These are phyloP conservation scores for Lumnitzera racemosa DNA, from an alignment of 345 rosid genomes.

Conservation along the genomic window DNA sequence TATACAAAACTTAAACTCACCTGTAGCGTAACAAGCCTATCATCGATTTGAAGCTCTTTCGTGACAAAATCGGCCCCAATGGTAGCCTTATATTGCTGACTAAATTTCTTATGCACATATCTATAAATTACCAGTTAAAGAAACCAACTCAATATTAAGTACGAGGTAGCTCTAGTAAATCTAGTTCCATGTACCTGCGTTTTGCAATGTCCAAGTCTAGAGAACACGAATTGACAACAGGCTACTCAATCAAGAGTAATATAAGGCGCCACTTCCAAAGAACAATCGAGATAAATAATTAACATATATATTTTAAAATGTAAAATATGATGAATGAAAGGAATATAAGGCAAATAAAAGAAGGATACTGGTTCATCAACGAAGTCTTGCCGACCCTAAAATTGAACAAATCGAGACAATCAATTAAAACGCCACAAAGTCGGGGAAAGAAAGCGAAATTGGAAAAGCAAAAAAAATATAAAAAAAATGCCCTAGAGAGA, in stretches of 20 bases:
- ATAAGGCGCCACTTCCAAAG: neutral
- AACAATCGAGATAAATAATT: neutral
- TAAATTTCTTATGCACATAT: slow-evolving; percentile 81
- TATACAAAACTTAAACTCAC: slow-evolving; percentile 24
- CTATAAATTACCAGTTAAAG: slow-evolving; percentile 12
- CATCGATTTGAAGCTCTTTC: slow-evolving; percentile 90
- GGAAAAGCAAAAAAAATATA: neutral
- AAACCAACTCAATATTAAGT: neutral
- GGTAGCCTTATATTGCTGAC: slow-evolving; percentile 95
- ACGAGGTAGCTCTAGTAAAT: neutral
- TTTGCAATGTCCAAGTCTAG: neutral
- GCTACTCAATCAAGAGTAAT: too few species aligned
- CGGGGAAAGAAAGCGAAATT: neutral
- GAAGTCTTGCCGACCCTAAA: slow-evolving; percentile 98
- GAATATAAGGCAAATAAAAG: neutral
- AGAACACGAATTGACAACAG: too few species aligned
- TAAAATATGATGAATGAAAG: neutral
- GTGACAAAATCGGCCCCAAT: slow-evolving; percentile 99
- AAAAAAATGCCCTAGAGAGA: neutral
- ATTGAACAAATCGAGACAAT: slow-evolving; percentile 4
- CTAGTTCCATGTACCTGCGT: neutral
- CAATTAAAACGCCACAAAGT: slow-evolving; percentile 17
- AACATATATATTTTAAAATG: neutral
- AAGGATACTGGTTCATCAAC: slow-evolving; percentile 98
- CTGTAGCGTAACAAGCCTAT: slow-evolving; percentile 86